phyloP scores from a whole-genome alignment of 2,329 filamentous ascomycete species.

The Capronia epimyces region DNA sequence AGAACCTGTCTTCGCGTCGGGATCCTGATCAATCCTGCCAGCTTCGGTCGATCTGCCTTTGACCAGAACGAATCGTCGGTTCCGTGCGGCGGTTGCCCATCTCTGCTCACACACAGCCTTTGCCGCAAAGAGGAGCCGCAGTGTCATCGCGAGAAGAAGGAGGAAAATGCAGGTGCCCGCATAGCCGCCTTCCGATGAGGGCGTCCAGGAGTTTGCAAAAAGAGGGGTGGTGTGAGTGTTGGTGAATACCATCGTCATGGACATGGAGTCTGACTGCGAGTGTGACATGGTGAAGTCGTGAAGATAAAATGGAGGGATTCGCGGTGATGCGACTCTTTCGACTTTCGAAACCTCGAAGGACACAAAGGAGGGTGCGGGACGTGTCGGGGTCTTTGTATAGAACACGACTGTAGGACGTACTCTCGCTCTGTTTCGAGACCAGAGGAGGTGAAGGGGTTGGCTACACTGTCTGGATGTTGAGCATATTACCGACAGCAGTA shows the following conservation, averaged over 20 bases:
- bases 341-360: not conserved
- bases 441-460: not conserved
- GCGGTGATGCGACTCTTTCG: not conserved
- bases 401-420: not conserved
- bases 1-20: slow-evolving; percentile 59
- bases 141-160: slow-evolving; percentile 65
- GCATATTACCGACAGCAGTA: slow-evolving; percentile 4
- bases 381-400: not conserved
- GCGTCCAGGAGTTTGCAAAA: slow-evolving; percentile 68
- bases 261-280: slow-evolving; percentile 6
- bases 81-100: slow-evolving; percentile 67
- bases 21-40: slow-evolving; percentile 55
- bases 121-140: slow-evolving; percentile 65
- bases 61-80: slow-evolving; percentile 71
- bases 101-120: slow-evolving; percentile 55
- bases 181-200: slow-evolving; percentile 63
- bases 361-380: not conserved
- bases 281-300: slow-evolving; percentile 11
- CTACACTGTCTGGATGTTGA: not conserved
- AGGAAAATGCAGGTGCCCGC: slow-evolving; percentile 90
- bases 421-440: not conserved
- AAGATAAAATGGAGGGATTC: not conserved
- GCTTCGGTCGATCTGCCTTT: slow-evolving; percentile 57
- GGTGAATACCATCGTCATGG: slow-evolving; percentile 46
- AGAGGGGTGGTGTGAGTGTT: slow-evolving; percentile 57